Evolutionary conservation across 1,139 yeast genomes (phyloP), one percentile per base, ranked within the genome.

Genomic region (Yamadazyma friedrichii): DNA sequence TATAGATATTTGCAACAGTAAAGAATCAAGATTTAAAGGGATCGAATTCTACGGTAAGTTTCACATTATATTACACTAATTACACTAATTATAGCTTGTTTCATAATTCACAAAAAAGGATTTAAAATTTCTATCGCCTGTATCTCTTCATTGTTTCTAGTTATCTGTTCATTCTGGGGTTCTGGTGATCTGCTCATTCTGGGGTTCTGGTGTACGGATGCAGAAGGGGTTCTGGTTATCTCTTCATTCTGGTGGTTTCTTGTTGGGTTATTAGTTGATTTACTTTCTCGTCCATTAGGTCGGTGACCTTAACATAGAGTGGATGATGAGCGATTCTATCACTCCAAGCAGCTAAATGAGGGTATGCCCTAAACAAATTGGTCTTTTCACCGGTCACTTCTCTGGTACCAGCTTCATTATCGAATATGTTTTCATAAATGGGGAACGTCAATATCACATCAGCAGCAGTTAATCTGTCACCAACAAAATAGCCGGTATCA

Each of bases 401-500:
- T 39, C 52, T 53, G 3, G 67, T 64, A 2, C 69, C 72, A 2
- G 53, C 61, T 43, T 63, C 67, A 46, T 70, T 70, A 48, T 70
- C 74, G 47, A 70, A 70, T 2, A 69, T 50, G 44, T 69, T 70
- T 47, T 70, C 76, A 45, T 62, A 61, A 20, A 70, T 45, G 0
- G 79, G 78, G 59, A 70, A 77, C 16, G 68, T 64, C 41, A 76
- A 54, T 16, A 79, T 70, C 37, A 82, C 65, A 52, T 82, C 88
- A 2, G 87, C 88, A 2, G 71, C 85, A 1, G 82, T 67, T 40
- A 82, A 60, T 44, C 67, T 67, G 43, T 76, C 68, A 2, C 82
- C 82, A 9, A 78, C 83, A 54, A 81, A 78, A 59, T 50, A 77
- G 0, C 78, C 78, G 9, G 70, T 64, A 17, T 69, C 68, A 38